These are phyloP conservation scores for Lablab purpureus DNA, from an alignment of 306 rosid species.

Conservation along the genomic window DNA sequence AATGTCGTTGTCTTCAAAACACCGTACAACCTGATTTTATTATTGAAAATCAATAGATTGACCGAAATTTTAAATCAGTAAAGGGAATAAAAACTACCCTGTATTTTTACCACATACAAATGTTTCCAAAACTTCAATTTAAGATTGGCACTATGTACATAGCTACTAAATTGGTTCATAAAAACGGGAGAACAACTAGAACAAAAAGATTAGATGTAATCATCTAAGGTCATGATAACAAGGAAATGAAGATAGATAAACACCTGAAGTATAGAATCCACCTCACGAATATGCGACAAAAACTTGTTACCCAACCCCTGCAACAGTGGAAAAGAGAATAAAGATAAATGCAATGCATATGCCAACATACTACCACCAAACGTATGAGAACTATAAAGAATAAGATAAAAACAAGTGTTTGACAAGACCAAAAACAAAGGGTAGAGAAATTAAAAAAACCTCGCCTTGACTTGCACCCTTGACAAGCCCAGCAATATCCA, in stretches of 20 bases:
- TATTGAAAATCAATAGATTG: conserved; percentile 36
- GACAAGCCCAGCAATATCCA: conserved; percentile 97
- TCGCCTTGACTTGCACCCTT: conserved; percentile 99
- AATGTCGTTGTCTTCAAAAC: conserved; percentile 95
- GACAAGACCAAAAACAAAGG: conserved; percentile 33
- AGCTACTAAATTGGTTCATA: conserved; percentile 1
- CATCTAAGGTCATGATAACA: conserved; percentile 22
- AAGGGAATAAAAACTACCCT: conserved; percentile 8
- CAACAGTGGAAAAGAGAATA: conserved; percentile 45
- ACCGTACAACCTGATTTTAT: conserved; percentile 77
- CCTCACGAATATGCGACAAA: conserved; percentile 93
- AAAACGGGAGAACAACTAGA: conserved; percentile 8
- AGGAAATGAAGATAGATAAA: conserved; percentile 31
- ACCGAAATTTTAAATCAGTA: conserved; percentile 29
- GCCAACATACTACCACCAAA: conserved; percentile 10
- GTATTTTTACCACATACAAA: not conserved
- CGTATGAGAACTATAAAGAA: conserved; percentile 3
- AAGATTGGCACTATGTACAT: conserved; percentile 24
- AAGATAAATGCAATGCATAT: conserved; percentile 34
- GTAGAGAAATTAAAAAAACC: conserved; percentile 56
- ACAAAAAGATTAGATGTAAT: conserved; percentile 22
- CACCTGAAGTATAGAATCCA: conserved; percentile 98
- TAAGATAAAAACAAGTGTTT: not conserved
- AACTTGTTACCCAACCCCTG: conserved; percentile 97
- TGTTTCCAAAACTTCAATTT: conserved; percentile 5